phyloP scores from a whole-genome alignment of 305 asterid genomes.

The Rubia tinctorum region DNA sequence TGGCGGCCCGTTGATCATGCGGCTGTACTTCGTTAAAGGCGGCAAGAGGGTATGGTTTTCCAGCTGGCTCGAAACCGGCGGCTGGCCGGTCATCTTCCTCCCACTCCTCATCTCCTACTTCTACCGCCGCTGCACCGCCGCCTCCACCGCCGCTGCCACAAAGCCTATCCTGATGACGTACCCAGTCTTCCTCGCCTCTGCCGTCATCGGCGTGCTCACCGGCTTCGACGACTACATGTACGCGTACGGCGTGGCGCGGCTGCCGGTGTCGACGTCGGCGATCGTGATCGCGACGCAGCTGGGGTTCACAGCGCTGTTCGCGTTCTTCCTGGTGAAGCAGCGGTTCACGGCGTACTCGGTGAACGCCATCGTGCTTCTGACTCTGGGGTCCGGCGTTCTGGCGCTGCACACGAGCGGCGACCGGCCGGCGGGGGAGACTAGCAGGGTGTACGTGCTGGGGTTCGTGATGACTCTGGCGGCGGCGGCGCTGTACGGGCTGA shows the following conservation, averaged over 20 bases:
- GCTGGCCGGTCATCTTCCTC: slow-evolving; percentile 8
- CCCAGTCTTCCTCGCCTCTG: slow-evolving; percentile 27
- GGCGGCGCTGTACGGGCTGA: slow-evolving; percentile 57
- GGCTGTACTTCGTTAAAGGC: slow-evolving; percentile 9
- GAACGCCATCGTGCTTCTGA: slow-evolving; percentile 50
- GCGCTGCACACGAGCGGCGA: slow-evolving; percentile 53
- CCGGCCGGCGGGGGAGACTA: slow-evolving; percentile 57
- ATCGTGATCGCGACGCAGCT: slow-evolving; percentile 57
- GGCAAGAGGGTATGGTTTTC: slow-evolving; percentile 11
- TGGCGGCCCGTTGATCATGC: slow-evolving; percentile 11
- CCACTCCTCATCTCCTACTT: slow-evolving; percentile 8
- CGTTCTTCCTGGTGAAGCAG: slow-evolving; percentile 55
- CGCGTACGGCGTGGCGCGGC: slow-evolving; percentile 42
- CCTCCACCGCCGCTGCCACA: not conserved
- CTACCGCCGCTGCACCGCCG: not conserved
- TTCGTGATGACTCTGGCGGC: slow-evolving; percentile 52
- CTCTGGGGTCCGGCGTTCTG: slow-evolving; percentile 52
- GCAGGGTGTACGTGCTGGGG: slow-evolving; percentile 37
- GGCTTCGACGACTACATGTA: slow-evolving; percentile 51
- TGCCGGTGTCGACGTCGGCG: slow-evolving; percentile 62
- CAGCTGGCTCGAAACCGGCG: slow-evolving; percentile 13
- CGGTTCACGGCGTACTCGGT: slow-evolving; percentile 50
- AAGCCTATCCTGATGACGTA: slow-evolving; percentile 29
- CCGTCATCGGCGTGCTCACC: slow-evolving; percentile 37
- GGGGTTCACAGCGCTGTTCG: slow-evolving; percentile 62